A percentile compares a stretch with the other conserved stretches of the same genome.
Evolutionary conservation across 164 flowering plant species (phyloP).

Genomic region (Stephania cephalantha): DNA sequence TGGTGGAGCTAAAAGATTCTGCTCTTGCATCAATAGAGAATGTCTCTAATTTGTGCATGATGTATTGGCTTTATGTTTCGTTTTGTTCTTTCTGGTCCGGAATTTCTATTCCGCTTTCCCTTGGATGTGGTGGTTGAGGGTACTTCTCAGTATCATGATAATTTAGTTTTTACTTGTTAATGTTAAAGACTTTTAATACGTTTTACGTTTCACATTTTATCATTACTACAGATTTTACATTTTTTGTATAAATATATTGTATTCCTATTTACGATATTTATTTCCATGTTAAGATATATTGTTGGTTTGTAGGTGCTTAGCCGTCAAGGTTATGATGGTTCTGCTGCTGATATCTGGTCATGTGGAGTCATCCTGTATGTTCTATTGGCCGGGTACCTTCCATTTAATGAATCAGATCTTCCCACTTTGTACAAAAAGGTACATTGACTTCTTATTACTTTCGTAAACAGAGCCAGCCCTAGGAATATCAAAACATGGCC

Average conservation of each 20-base stretch:
- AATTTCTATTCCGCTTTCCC: neutral
- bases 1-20: too few relatives aligned
- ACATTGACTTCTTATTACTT: neutral
- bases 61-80: too few relatives aligned
- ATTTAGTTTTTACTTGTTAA: neutral
- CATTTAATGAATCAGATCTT: constrained; percentile 79
- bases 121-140: neutral
- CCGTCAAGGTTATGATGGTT: constrained; percentile 86
- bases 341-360: constrained; percentile 98
- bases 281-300: neutral
- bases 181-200: neutral
- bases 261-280: neutral
- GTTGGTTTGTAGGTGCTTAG: constrained; percentile 55
- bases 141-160: neutral
- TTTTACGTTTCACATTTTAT: neutral
- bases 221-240: neutral
- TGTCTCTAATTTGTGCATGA: too few relatives aligned
- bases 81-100: too few relatives aligned
- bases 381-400: constrained; percentile 96
- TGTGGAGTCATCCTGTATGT: constrained; percentile 98
- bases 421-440: constrained; percentile 77
- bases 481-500: neutral
- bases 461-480: neutral
- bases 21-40: too few relatives aligned
- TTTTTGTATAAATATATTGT: neutral